Evolutionary conservation across 768 basidiomycete genomes (phyloP), one percentile per base, ranked within the genome.

Genomic region (Trametes coccinea): DNA sequence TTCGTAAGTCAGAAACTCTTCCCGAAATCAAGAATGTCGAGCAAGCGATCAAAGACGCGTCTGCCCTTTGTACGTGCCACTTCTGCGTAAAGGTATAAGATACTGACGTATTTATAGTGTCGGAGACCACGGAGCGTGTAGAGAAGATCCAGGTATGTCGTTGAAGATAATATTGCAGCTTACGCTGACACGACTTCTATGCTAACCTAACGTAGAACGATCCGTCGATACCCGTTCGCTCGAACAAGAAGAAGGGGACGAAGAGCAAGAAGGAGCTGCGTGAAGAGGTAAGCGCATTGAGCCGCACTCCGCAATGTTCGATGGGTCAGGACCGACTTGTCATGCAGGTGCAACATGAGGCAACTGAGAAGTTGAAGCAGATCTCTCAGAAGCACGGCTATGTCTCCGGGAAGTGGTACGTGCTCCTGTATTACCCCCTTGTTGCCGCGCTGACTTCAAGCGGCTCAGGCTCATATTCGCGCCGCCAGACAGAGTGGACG

Each of bases 201-300:
- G 22, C 22, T 22, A 22, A 22, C 22, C 22, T 22, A 22, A 27
- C 30, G 27, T 27, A 90, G 88, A 84, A 86, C 53, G 86, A 90
- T 59, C 71, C 74, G 3, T 79, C 85, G 0, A 90, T 91, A 34
- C 89, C 90, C 5, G 57, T 79, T 4, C 85, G 87, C 5, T 80
- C 84, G 5, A 90, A 77, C 68, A 91, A 90, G 74, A 90, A 89
- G 71, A 84, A 85, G 22, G 88, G 88, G 5, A 78, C 79, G 0
- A 86, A 82, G 73, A 88, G 87, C 66, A 92, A 91, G 72, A 91
- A 89, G 70, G 87, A 91, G 71, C 72, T 87, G 6, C 81, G 88
- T 44, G 89, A 91, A 71, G 76, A 85, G 75, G 89, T 88, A 70
- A 17, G 73, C 54, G 39, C 6, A 22, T 22, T 22, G 22, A 22